Evolutionary conservation across 2,329 filamentous ascomycete genomes (phyloP), one percentile per base, ranked within the genome.

Genomic region (Neoascochyta sp.): DNA sequence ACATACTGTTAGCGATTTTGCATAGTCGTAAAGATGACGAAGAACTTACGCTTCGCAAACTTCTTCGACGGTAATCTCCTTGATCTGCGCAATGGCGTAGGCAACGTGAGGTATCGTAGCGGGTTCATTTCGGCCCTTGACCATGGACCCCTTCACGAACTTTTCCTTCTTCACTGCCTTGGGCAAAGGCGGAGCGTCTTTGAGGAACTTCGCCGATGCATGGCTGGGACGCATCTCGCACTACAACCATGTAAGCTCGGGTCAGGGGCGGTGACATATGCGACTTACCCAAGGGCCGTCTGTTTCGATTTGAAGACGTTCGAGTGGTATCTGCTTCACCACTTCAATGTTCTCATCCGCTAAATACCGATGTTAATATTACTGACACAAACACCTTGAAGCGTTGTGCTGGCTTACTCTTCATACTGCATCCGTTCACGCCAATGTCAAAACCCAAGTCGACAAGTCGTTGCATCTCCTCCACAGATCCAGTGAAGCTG

Each of bases 401-500:
- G n/a, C n/a, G n/a, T n/a, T n/a, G n/a, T n/a, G n/a, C n/a, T n/a
- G 3, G 34, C 52, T 33, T 29, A 60, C 56, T 96, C 73, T 96
- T 98, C 70, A 98, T 77, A 52, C 86, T 93, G 64, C 92, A 98
- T 4, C 92, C 92, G 57, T 98, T 98, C 39, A 95, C 78, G n/a
- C 92, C 90, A 39, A 98, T 81, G 63, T 95, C 83, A 31, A 95
- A 76, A 0, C 89, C 90, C 24, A 93, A 62, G 2, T 78, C 79
- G 49, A 93, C 80, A 32, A 96, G 68, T 44, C 86, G 78, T 33
- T 74, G 68, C 83, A 95, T 90, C 65, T 98, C 92, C 32, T 83
- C 85, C 9, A 79, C 64, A 0, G 86, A 87, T 3, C 92, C 92
- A 0, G 92, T 98, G 54, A 98, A 98, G 56, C 83, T 90, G 66